A percentile compares a stretch with the other conserved stretches of the same genome.
These are phyloP conservation scores for Xylariaceae sp. DNA, from an alignment of 2,329 filamentous ascomycete genomes.

Conservation along the genomic window DNA sequence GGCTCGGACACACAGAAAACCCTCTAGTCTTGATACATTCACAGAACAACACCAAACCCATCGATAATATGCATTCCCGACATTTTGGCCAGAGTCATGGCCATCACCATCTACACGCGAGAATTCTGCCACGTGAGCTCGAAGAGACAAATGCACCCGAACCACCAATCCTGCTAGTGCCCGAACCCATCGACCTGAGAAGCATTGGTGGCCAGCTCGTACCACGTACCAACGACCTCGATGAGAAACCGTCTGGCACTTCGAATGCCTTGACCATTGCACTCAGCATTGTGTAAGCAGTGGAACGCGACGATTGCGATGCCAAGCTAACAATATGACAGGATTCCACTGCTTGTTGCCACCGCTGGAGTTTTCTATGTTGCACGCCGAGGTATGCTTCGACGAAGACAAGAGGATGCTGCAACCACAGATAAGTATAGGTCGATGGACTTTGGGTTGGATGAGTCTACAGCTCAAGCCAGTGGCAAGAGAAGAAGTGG, in stretches of 20 bases:
- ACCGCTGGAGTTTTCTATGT: constrained; percentile 69
- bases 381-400: constrained; percentile 74
- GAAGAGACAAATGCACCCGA: constrained; percentile 18
- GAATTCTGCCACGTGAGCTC: constrained; percentile 14
- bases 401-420: constrained; percentile 71
- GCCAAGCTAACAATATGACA: constrained; percentile 38
- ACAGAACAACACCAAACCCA: background rate
- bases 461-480: constrained; percentile 45
- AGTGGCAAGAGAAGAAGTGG: constrained; percentile 44
- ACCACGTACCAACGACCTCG: constrained; percentile 40
- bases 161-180: constrained; percentile 4
- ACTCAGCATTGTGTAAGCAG: constrained; percentile 69
- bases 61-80: constrained; percentile 21
- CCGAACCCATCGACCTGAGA: constrained; percentile 6
- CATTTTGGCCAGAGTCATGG: constrained; percentile 25
- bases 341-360: constrained; percentile 71
- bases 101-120: constrained; percentile 23
- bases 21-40: too few relatives aligned
- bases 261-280: constrained; percentile 57
- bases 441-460: constrained; percentile 89
- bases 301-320: too few relatives aligned
- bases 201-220: constrained; percentile 14
- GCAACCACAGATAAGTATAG: constrained; percentile 72
- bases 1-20: too few relatives aligned
- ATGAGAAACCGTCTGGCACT: constrained; percentile 58